A percentile compares a stretch with the other conserved stretches of the same genome.
phyloP scores from a whole-genome alignment of 2,329 filamentous ascomycete genomes.

The Arachnomyces sp. region DNA sequence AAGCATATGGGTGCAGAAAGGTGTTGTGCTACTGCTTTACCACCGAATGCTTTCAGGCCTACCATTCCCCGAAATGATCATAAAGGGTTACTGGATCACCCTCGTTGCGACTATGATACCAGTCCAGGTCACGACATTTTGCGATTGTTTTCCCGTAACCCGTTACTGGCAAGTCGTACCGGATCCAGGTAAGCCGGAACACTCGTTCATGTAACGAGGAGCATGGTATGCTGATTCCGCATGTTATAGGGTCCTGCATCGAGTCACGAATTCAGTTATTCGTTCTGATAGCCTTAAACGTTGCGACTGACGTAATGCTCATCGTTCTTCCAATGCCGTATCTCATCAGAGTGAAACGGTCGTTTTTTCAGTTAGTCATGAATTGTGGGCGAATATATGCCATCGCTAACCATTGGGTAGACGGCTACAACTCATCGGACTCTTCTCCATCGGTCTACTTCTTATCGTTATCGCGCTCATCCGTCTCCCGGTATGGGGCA shows the following conservation, averaged over 20 bases:
- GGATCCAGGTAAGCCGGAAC: constrained; percentile 22
- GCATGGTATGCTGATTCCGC: not conserved
- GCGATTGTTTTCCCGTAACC: constrained; percentile 38
- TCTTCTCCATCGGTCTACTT: constrained; percentile 33
- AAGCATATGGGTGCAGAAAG: constrained; percentile 18
- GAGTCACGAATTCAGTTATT: constrained; percentile 26
- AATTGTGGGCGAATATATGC: not conserved
- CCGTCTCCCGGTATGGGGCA: constrained; percentile 31
- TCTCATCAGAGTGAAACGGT: constrained; percentile 13
- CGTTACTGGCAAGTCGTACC: constrained; percentile 51
- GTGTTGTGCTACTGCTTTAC: constrained; percentile 19
- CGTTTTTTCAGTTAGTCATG: constrained; percentile 9
- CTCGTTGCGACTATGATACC: constrained; percentile 24
- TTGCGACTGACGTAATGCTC: constrained; percentile 24
- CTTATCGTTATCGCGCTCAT: constrained; percentile 35
- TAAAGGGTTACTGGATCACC: constrained; percentile 19
- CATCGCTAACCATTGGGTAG: constrained; percentile 3
- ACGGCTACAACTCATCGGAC: constrained; percentile 24
- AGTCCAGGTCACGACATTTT: constrained; percentile 27
- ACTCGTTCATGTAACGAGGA: not conserved
- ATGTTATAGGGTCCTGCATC: constrained; percentile 18
- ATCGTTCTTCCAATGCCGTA: constrained; percentile 25
- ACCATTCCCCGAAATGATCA: constrained; percentile 14
- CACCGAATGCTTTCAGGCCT: constrained; percentile 15
- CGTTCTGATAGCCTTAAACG: constrained; percentile 26